Percentiles rank a stretch among this genome's conserved stretches.
phyloP scores from a whole-genome alignment of 495 filamentous ascomycete species.

The Aspergillus kassunensis region DNA sequence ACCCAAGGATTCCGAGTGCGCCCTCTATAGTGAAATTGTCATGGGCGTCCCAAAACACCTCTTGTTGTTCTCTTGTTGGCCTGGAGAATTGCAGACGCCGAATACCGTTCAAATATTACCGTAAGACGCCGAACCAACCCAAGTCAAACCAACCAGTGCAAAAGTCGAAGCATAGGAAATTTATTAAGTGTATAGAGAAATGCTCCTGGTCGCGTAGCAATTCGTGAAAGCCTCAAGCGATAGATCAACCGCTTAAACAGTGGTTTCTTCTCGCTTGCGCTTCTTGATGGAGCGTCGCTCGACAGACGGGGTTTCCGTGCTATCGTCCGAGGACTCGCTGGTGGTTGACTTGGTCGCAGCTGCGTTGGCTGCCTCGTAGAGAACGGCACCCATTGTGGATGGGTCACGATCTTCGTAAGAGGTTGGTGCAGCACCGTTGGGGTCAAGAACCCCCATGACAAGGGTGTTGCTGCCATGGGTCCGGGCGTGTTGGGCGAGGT shows the following conservation, averaged over 20 bases:
- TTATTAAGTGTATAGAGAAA: slow-evolving; percentile 27
- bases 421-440: slow-evolving; percentile 48
- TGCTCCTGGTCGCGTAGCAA: slow-evolving; percentile 47
- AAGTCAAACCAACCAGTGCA: slow-evolving; percentile 22
- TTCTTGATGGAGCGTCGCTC: slow-evolving; percentile 62
- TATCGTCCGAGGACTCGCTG: slow-evolving; percentile 46
- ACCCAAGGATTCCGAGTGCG: slow-evolving; percentile 17
- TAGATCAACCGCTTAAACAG: slow-evolving; percentile 25
- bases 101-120: slow-evolving; percentile 18
- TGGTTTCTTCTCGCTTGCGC: slow-evolving; percentile 63
- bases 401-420: slow-evolving; percentile 56
- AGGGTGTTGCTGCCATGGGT: slow-evolving; percentile 90
- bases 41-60: slow-evolving; percentile 6
- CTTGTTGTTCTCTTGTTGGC: slow-evolving; percentile 2
- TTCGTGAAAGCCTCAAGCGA: slow-evolving; percentile 23
- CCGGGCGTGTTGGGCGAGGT: slow-evolving; percentile 90
- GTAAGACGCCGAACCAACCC: slow-evolving; percentile 39
- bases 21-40: slow-evolving; percentile 15
- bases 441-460: slow-evolving; percentile 79
- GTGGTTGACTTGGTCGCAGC: slow-evolving; percentile 55
- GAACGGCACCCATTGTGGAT: slow-evolving; percentile 59
- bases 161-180: slow-evolving; percentile 8
- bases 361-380: slow-evolving; percentile 72
- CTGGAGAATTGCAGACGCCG: slow-evolving; percentile 7
- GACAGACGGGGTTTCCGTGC: slow-evolving; percentile 37